Evolutionary conservation across 129 eudicot genomes (phyloP).

Genomic region (Glebionis coronaria): DNA sequence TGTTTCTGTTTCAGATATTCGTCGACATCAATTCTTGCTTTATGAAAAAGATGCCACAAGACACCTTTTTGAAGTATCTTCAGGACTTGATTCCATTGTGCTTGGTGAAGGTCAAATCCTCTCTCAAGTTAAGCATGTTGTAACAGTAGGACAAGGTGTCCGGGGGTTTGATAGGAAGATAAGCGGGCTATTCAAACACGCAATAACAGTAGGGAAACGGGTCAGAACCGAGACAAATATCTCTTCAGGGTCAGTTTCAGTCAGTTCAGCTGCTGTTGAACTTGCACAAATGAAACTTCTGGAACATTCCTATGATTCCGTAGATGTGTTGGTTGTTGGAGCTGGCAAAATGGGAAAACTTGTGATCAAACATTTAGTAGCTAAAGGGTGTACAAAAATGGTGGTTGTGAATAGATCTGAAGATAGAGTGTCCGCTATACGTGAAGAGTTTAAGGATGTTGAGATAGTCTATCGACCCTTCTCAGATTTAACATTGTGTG

Average conservation of each 20-base stretch:
- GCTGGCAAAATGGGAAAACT: constrained; percentile 94
- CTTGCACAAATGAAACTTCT: constrained; percentile 74
- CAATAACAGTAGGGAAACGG: constrained; percentile 75
- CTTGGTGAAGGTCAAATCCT: constrained; percentile 96
- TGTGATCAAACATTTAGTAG: constrained; percentile 74
- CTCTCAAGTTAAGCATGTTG: constrained; percentile 77
- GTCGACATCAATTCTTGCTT: constrained; percentile 59
- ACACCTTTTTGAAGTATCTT: constrained; percentile 78
- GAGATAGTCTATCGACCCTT: constrained; percentile 61
- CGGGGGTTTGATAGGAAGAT: constrained; percentile 78
- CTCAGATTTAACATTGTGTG: constrained; percentile 42
- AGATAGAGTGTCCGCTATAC: constrained; percentile 55
- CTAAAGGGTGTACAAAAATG: constrained; percentile 71
- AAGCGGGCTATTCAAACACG: constrained; percentile 73
- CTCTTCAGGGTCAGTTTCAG: constrained; percentile 81
- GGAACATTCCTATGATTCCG: constrained; percentile 39
- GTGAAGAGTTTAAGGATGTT: constrained; percentile 54
- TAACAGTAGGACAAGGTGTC: constrained; percentile 60
- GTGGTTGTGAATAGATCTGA: constrained; percentile 73
- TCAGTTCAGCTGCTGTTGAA: constrained; percentile 91
- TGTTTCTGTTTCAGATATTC: constrained; percentile 63
- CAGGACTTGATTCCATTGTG: constrained; percentile 88
- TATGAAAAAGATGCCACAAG: constrained; percentile 65
- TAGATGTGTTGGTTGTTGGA: constrained; percentile 68
- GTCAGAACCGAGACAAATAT: constrained; percentile 77